Evolutionary conservation across 2,329 filamentous ascomycete species (phyloP).

Genomic region (Venturia carpophila): DNA sequence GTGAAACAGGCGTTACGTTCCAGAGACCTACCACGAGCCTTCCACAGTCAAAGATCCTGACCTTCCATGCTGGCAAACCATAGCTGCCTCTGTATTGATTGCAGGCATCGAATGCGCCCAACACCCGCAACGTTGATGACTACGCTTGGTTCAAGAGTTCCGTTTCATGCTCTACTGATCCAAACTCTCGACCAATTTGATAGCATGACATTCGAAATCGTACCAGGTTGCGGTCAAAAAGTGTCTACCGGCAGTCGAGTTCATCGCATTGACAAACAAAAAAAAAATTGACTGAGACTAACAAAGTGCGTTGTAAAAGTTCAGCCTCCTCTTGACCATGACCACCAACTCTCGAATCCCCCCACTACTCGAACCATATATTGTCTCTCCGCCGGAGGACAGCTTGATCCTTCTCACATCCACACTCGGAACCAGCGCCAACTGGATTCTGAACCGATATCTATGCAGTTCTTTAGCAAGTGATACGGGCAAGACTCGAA

Average conservation of each 20-base stretch:
- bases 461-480: constrained; percentile 40
- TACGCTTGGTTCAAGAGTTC: too few relatives aligned
- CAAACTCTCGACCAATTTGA: too few relatives aligned
- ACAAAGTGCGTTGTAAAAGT: neutral
- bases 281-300: neutral
- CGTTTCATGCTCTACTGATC: too few relatives aligned
- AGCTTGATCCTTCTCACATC: constrained; percentile 39
- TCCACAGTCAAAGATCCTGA: too few relatives aligned
- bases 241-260: neutral
- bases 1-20: neutral
- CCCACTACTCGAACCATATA: constrained; percentile 33
- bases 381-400: constrained; percentile 29
- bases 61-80: too few relatives aligned
- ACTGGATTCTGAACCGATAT: constrained; percentile 50
- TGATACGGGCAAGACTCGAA: neutral
- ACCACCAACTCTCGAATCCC: constrained; percentile 28
- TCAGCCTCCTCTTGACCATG: constrained; percentile 9
- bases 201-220: neutral
- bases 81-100: too few relatives aligned
- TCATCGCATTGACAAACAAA: neutral
- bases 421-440: constrained; percentile 39
- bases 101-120: too few relatives aligned
- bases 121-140: too few relatives aligned
- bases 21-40: neutral
- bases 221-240: neutral